Base-by-base conservation (phyloP, 495 filamentous ascomycete species). In the Tuber borchii region DNA sequence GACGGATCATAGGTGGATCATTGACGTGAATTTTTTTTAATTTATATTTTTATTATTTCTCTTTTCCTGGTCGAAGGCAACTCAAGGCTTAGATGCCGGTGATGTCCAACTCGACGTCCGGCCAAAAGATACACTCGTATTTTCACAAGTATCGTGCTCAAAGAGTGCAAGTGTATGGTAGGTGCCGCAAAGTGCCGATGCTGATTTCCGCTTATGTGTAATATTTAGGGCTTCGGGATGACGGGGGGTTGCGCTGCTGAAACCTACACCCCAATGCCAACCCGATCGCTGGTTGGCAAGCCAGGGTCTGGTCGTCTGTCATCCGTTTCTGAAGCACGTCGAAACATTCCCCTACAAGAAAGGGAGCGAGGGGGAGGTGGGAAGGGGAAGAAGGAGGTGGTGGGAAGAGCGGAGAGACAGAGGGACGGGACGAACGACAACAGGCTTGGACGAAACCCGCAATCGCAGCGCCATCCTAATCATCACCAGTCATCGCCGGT, bases 131-230 rank as follows among this genome's bases (percentile, higher is more conserved):
- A 65, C 56, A 14, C 56, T 65, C 12, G 26, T 31, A 34, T 16
- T 34, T 65, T 65, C 26, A 19, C 26, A 14, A 34, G 56, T 65
- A 34, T n/a, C n/a, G n/a, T n/a, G n/a, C 56, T 26, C 3, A 65
- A 26, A 65, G 56, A 17, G 56, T 17, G 6, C 56, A 65, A 17
- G 31, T 65, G 26, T 65, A 51, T 20, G n/a, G 22, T 51, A 61
- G 26, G 56, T 34, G 1, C 56, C 78, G 73, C 78, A 71, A 79
- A 79, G 73, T 73, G 76, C 78, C 73, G 78, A 79, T 79, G 78
- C 78, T 79, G 73, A 79, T 73, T 45, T 73, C 76, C 78, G 78
- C 77, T 78, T 78, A 79, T 65, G 71, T 71, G 48, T 40, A 40
- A 40, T 40, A 40, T 72, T 65, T 70, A 74, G 71, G 77, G 75